Percentiles rank a stretch among this genome's conserved stretches.
Conservation (phyloP, 495 filamentous ascomycete species). For the Letharia columbiana region DNA sequence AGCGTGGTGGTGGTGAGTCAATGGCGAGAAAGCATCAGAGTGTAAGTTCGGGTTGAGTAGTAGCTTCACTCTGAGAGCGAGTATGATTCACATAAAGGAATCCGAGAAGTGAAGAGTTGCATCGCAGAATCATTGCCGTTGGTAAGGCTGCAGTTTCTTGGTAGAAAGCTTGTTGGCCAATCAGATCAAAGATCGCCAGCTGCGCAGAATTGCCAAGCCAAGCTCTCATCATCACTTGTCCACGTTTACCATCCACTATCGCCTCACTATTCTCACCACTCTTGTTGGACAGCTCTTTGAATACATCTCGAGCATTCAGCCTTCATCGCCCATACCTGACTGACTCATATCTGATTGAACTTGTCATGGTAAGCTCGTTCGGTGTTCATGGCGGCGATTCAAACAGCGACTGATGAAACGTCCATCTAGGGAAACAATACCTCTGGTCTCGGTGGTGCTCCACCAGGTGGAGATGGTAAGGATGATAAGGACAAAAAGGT, state of each 20-base stretch:
- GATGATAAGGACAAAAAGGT: slow-evolving; percentile 97
- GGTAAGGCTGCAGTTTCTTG: slow-evolving; percentile 1
- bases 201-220: slow-evolving; percentile 1
- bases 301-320: background rate
- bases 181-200: background rate
- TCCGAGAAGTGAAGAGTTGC: background rate
- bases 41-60: background rate
- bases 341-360: background rate
- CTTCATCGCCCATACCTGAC: background rate
- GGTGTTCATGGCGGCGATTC: background rate
- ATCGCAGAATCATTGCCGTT: background rate
- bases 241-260: background rate
- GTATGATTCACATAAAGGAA: background rate
- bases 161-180: background rate
- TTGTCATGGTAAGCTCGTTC: slow-evolving; percentile 7
- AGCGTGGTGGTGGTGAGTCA: background rate
- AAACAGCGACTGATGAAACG: background rate
- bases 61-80: background rate
- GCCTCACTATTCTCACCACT: background rate
- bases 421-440: slow-evolving; percentile 66
- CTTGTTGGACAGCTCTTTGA: background rate
- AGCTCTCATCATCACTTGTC: background rate
- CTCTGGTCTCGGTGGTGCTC: slow-evolving; percentile 69
- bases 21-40: background rate
- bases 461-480: slow-evolving; percentile 61